Base-by-base conservation (phyloP, 2,329 filamentous ascomycete species). In the Atkinsonella hypoxylon region DNA sequence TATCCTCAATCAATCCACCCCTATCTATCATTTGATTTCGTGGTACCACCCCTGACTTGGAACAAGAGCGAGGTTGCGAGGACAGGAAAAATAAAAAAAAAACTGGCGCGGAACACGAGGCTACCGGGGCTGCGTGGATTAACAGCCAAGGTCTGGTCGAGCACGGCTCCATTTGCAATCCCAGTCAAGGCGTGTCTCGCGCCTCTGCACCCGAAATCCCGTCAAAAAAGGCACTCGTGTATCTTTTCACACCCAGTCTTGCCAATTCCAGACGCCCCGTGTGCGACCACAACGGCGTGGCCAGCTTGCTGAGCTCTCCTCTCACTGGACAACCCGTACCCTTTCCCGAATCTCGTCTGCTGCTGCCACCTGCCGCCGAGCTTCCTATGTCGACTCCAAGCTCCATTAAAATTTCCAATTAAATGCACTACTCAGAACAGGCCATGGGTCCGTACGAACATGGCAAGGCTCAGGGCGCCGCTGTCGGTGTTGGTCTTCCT, bases 371-470 rank as follows among this genome's bases (percentile, higher is more conserved):
- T 55, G 53, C 59, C 57, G 54, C 60, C 63, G 45, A 51, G 46
- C 39, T 45, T 48, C 51, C 53, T 59, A 63, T 64, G 57, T 63
- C 58, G 55, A 56, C 53, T 59, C 58, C 56, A 54, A 60, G 63
- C 64, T 65, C 64, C 64, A 66, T 66, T 65, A 66, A 63, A 63
- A 56, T 59, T 63, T 60, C 57, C 62, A 64, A 63, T 65, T 62
- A 64, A 63, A 64, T 61, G 36, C 48, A 55, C 48, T 46, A 44
- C 43, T 48, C 46, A 36, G 36, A 40, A 11, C n/a, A 15, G 41
- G 56, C 55, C 48, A 59, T 59, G 58, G 51, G 54, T 51, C 52
- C 53, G 58, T 62, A 60, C 57, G 62, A 62, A 55, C 58, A 57
- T 56, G 60, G 55, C 55, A 58, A 58, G 58, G 59, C 59, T 56